Conservation (phyloP, 768 basidiomycete genomes). For the Dacryopinax primogenitus region DNA sequence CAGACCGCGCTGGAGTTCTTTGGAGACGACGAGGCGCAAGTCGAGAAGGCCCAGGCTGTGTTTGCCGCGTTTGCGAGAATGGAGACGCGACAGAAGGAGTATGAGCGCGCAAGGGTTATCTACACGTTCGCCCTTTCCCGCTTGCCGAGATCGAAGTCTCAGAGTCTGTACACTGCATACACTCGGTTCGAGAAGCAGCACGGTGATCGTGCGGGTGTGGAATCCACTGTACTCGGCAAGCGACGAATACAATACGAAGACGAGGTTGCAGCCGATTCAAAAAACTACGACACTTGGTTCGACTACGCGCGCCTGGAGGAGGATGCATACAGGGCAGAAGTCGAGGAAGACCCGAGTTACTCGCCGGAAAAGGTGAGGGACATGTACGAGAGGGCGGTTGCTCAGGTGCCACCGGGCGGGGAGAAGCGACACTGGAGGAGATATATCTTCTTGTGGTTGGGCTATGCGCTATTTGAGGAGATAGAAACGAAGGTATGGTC, state of each 20-base stretch:
- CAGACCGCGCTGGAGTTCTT: slow-evolving; percentile 84
- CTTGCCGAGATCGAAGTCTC: slow-evolving; percentile 84
- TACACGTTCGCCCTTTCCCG: slow-evolving; percentile 98
- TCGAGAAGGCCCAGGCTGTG: slow-evolving; percentile 82
- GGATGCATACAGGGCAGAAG: slow-evolving; percentile 66
- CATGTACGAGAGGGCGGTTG: slow-evolving; percentile 89
- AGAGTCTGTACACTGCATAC: slow-evolving; percentile 75
- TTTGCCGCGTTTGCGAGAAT: slow-evolving; percentile 91
- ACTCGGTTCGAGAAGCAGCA: slow-evolving; percentile 98
- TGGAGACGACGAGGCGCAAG: slow-evolving; percentile 75
- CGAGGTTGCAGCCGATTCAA: slow-evolving; percentile 77
- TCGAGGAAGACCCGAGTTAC: slow-evolving; percentile 39
- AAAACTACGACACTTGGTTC: slow-evolving; percentile 98
- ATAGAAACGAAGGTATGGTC: slow-evolving; percentile 71
- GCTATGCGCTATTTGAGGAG: slow-evolving; percentile 95
- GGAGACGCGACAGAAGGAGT: slow-evolving; percentile 94
- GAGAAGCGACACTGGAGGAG: slow-evolving; percentile 89
- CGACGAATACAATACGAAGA: slow-evolving; percentile 99
- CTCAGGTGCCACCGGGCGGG: slow-evolving; percentile 84
- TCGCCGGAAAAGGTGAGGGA: slow-evolving; percentile 67
- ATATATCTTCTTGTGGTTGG: slow-evolving; percentile 85
- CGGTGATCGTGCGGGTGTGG: slow-evolving; percentile 74
- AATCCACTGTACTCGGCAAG: slow-evolving; percentile 89
- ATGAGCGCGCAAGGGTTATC: slow-evolving; percentile 89
- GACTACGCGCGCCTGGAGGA: slow-evolving; percentile 91